Conservation (phyloP, 176 grass and related monocot species). For the Chloris gayana region DNA sequence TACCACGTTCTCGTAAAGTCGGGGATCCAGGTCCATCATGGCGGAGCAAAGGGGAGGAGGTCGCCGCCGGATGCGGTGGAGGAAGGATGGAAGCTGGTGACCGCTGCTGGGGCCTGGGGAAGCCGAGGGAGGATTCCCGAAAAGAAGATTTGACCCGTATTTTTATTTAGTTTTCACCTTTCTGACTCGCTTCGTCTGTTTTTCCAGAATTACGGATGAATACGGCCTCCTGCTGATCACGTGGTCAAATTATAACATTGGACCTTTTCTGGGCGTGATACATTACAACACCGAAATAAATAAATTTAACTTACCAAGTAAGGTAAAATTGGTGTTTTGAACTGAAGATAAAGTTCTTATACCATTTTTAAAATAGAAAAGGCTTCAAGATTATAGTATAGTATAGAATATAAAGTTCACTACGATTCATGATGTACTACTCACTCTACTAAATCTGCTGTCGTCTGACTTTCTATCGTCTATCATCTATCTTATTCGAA, state of each 20-base stretch:
- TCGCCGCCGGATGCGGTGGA: constrained; percentile 33
- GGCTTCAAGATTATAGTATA: too few species aligned
- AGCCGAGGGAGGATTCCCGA: constrained; percentile 11
- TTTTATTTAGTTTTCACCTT: constrained; percentile 22
- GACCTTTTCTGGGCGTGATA: not conserved
- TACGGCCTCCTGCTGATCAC: not conserved
- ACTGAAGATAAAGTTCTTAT: too few species aligned
- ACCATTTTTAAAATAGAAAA: too few species aligned
- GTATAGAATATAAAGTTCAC: too few species aligned
- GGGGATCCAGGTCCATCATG: constrained; percentile 86
- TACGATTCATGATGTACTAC: too few species aligned
- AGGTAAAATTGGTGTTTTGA: too few species aligned
- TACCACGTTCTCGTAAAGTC: constrained; percentile 78
- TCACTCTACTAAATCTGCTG: too few species aligned
- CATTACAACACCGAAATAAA: not conserved
- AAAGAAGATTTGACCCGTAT: constrained; percentile 14
- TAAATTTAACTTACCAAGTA: too few species aligned
- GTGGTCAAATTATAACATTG: not conserved
- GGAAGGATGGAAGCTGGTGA: not conserved
- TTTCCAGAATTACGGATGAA: constrained; percentile 1
- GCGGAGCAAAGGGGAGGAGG: constrained; percentile 24
- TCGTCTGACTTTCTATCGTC: too few species aligned
- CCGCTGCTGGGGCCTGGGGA: not conserved
- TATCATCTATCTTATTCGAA: too few species aligned
- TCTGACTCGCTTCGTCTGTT: constrained; percentile 1